Conservation (phyloP, 163 green algal genomes). For the Scenedesmus sp. region DNA sequence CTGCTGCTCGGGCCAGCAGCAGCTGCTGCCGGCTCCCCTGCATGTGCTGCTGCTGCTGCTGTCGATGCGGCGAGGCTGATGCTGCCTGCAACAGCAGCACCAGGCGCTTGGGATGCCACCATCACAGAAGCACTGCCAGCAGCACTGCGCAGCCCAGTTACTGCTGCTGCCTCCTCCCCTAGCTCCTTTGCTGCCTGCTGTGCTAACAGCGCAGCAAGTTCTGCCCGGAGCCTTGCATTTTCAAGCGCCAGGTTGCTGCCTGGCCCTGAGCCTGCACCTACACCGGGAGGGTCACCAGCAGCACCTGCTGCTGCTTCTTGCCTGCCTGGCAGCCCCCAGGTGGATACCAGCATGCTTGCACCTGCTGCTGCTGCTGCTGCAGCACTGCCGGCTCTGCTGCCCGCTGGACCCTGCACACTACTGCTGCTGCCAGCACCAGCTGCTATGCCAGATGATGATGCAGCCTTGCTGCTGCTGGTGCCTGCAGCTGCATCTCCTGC, state of each 20-base stretch:
- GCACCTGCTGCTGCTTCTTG: background rate
- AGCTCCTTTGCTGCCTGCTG: constrained; percentile 32
- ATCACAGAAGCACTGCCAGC: constrained; percentile 24
- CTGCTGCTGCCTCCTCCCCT: background rate
- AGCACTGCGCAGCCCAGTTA: background rate
- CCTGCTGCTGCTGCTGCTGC: background rate
- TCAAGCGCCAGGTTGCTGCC: constrained; percentile 66
- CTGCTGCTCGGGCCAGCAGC: background rate
- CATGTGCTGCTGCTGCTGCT: constrained; percentile 26
- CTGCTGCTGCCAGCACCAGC: constrained; percentile 15
- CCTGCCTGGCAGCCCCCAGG: background rate
- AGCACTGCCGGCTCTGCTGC: background rate
- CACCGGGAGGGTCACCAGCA: background rate
- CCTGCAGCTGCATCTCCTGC: background rate
- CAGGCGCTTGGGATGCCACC: background rate
- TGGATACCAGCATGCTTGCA: constrained; percentile 7
- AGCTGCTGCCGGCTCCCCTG: background rate
- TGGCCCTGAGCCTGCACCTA: background rate
- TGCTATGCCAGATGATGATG: background rate
- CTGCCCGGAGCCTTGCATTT: constrained; percentile 73
- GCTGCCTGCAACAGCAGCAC: background rate
- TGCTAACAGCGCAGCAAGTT: constrained; percentile 74
- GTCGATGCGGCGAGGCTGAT: constrained; percentile 41
- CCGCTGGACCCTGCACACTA: background rate
- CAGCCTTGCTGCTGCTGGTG: background rate